Evolutionary conservation across 2,329 filamentous ascomycete genomes (phyloP), one percentile per base, ranked within the genome.

Genomic region (Cryoendolithus antarcticus): DNA sequence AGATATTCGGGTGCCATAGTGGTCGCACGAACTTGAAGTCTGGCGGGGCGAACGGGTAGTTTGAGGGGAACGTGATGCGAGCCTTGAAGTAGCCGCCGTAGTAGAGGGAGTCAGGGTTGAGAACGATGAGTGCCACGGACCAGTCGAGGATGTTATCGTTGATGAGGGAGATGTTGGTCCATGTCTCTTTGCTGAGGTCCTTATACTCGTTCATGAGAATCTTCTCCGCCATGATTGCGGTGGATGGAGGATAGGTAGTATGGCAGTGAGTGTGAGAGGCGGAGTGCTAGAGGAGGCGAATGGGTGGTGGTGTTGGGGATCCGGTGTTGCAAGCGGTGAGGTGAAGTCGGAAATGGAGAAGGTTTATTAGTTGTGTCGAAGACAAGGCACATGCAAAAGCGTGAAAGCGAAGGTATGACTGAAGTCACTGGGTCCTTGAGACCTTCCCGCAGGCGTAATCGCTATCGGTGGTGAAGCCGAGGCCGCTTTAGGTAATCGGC

Each of bases 31-130:
- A 96, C 47, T 80, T 80, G 69, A 98, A 96, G 40, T 80, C 82
- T 70, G 89, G 89, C 21, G 89, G 89, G 32, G 75, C 72, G 65
- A 84, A 93, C 0, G 91, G 91, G 62, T 96, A 98, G 53, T 94
- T 88, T 52, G 71, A 68, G 7, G 83, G 80, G 55, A 98, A 96
- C 13, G 71, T 77, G 80, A 98, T 91, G 53, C 82, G 78, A 39
- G 84, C 85, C 70, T 83, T 88, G 62, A 95, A 86, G 62, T 94
- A 98, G 48, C 83, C 91, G 44, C 88, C 88, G 54, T 94, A 80
- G 69, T 93, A 96, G 48, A 82, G 71, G 46, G 86, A 94, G 52
- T 94, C 88, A 0, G 84, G 76, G 62, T 96, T 96, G 54, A 95
- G 75, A 30, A 95, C 85, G 66, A 94, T 88, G 42, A 98, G 75